Evolutionary conservation across 768 basidiomycete species (phyloP), one percentile per base, ranked within the genome.

Genomic region (Naematelia aurantialba): DNA sequence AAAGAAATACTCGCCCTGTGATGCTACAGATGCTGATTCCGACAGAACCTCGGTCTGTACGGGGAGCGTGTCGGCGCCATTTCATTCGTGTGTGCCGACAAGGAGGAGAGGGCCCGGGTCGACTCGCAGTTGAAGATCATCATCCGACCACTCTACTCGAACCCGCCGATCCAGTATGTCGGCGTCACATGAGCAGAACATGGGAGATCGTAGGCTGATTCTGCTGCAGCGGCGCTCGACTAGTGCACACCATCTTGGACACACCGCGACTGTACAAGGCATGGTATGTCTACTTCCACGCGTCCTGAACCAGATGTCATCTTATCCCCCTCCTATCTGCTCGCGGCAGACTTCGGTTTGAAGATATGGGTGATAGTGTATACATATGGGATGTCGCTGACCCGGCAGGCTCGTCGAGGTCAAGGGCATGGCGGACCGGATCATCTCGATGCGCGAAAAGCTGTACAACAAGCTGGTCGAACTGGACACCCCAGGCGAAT

Each of bases 61-160:
- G 94, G 92, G 60, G 96, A 98, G 80, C 92, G 96, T 68, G 90
- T 91, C 59, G 96, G 96, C n/a, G 88, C 89, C 3, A 92, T 99
- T 81, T 94, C 93, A 17, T 76, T 99, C 71, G 78, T 80, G 45
- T 81, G 86, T 8, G 76, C 81, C 39, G 78, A 80, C 61, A 76
- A 81, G 68, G 89, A 89, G 47, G 82, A 87, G 49, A 87, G 87
- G 49, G 80, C 85, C 78, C 86, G 91, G 49, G 86, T 97, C 44
- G 89, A 93, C 78, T 89, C 87, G 76, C 96, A 97, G 79, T 79
- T 98, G 73, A 92, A 94, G 82, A 96, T 98, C 62, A 80, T 98
- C 61, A 87, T 96, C 65, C 87, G 96, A 12, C 91, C 92, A 44
- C 87, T 97, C 85, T 97, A 97, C 81, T 98, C 94, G 54, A 99